A percentile compares a stretch with the other conserved stretches of the same genome.
Evolutionary conservation across 768 basidiomycete species (phyloP).

Genomic region (Leccinum fibrillosum): DNA sequence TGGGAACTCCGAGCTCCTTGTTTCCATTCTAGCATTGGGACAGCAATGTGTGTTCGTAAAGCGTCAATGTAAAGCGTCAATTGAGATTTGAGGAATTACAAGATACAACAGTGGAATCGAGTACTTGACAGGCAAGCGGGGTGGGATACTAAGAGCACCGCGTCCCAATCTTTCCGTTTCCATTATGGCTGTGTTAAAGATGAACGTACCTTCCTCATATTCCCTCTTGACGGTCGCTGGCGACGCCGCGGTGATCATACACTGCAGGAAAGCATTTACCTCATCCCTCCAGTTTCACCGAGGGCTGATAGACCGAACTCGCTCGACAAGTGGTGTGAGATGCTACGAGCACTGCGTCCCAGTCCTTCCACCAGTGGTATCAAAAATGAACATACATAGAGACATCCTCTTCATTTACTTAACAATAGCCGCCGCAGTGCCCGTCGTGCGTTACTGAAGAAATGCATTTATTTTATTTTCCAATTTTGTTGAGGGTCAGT

Average conservation of each 20-base stretch:
- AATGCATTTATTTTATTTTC: background rate
- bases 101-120: no score
- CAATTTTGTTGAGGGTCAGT: constrained; percentile 6
- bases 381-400: background rate
- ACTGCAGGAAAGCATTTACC: background rate
- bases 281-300: constrained; percentile 1
- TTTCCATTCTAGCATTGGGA: no score
- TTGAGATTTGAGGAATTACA: no score
- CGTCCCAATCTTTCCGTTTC: background rate
- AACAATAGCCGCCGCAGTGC: background rate
- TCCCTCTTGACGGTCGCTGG: background rate
- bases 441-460: background rate
- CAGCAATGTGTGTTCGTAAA: no score
- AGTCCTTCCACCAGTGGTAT: background rate
- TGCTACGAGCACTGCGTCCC: background rate
- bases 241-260: no score
- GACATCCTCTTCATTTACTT: constrained; percentile 6
- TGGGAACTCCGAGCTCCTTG: no score
- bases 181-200: no score
- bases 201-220: no score
- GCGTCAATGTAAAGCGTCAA: no score
- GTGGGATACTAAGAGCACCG: background rate
- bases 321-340: background rate
- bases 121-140: background rate
- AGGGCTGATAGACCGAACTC: background rate